Base-by-base conservation (phyloP, 371 early-diverging fungal species). In the Encephalitozoon romaleae region DNA sequence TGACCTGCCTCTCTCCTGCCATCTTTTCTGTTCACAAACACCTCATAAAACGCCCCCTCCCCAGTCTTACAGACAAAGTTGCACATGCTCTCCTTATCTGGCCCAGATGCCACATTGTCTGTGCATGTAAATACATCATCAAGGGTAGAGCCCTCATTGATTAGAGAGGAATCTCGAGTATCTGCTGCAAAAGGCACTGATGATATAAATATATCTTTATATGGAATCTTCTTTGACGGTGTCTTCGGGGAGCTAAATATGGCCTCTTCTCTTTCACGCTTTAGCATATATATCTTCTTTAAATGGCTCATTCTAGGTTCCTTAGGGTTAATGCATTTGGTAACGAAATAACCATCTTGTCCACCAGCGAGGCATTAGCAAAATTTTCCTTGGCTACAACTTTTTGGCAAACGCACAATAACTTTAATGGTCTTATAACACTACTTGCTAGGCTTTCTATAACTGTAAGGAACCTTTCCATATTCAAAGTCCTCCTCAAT, bases 171-270 rank as follows among this genome's bases (percentile, higher is more conserved):
- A 39, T 71, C 71, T n/a, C 21, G 12, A 21, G 18, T 15, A 11
- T 59, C 59, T 11, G 38, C 9, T 32, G 12, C 59, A 34, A 34
- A 38, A 30, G 59, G 59, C 30, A 59, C 28, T n/a, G 59, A 38
- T 34, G 59, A 18, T 15, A 59, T 15, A 59, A 71, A 8, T 63
- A 71, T 71, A 43, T 71, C 55, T 26, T 63, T 71, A 18, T 71
- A 71, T 45, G 54, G 53, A 41, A 71, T 45, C 45, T 45, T 54
- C 30, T 71, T 71, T n/a, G 45, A 49, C 0, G 71, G 71, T 5
- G 71, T 71, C 59, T 71, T 71, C 4, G 71, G 71, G 6, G 71
- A 55, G 45, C 71, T 71, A 30, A 71, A 71, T 32, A 71, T 38
- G 2, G 39, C 59, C 18, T 71, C 71, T 25, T 47, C 26, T 18